Percentiles rank a stretch among this genome's conserved stretches.
These are phyloP conservation scores for Whalleya microplaca DNA, from an alignment of 2,329 filamentous ascomycete genomes.

Conservation along the genomic window DNA sequence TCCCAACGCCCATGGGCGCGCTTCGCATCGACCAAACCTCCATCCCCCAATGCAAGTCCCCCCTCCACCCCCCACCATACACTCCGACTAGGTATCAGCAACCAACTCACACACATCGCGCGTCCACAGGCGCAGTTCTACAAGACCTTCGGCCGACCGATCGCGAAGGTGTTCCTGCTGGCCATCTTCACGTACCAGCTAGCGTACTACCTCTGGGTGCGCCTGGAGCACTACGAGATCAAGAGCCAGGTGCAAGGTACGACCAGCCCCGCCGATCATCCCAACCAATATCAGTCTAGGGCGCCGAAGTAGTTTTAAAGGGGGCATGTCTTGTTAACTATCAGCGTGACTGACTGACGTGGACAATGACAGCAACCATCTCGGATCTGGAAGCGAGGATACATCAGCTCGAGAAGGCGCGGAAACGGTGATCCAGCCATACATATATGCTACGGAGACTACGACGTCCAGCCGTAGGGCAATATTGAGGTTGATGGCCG, in stretches of 20 bases:
- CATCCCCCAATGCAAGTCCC: not conserved
- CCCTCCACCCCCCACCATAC: not conserved
- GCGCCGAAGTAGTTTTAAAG: too few relatives aligned
- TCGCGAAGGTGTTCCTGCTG: slow-evolving; percentile 74
- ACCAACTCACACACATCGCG: not conserved
- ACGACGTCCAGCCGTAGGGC: not conserved
- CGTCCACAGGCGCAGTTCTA: slow-evolving; percentile 66
- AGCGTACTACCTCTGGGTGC: slow-evolving; percentile 75
- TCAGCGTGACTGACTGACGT: slow-evolving; percentile 3
- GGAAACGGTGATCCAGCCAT: slow-evolving; percentile 8
- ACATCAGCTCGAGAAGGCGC: slow-evolving; percentile 34
- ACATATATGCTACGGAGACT: not conserved
- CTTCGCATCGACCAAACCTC: not conserved
- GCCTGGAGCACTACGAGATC: slow-evolving; percentile 73
- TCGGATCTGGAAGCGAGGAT: slow-evolving; percentile 35
- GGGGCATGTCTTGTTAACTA: not conserved
- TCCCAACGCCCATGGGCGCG: not conserved
- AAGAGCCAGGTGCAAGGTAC: slow-evolving; percentile 61
- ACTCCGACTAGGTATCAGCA: slow-evolving; percentile 22
- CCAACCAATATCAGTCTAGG: not conserved
- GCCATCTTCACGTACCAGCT: slow-evolving; percentile 80
- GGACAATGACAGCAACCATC: slow-evolving; percentile 29
- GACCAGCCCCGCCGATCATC: slow-evolving; percentile 15
- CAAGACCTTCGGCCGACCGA: slow-evolving; percentile 72
- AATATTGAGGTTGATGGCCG: not conserved